Conservation (phyloP, 352 stramenopile species). For the Phytophthora sansomeana region DNA sequence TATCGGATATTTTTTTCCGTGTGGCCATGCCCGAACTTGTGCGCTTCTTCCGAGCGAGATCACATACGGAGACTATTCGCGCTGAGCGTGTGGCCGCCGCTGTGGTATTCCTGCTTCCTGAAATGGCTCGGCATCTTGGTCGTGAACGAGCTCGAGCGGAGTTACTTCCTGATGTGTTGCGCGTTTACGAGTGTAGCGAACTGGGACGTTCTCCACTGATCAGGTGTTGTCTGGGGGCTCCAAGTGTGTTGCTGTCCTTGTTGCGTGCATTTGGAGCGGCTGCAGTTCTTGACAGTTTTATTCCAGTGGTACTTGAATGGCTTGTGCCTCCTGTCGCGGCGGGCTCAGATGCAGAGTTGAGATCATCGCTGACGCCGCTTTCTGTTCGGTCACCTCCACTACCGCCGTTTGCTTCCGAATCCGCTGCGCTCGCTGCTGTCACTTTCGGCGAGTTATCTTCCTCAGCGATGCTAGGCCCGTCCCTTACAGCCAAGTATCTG, state of each 20-base stretch:
- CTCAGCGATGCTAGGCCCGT: conserved; percentile 57
- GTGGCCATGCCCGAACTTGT: conserved; percentile 60
- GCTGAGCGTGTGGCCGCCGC: conserved; percentile 57
- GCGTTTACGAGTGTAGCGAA: conserved; percentile 65
- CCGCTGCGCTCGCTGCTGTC: conserved; percentile 49
- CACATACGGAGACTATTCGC: conserved; percentile 49
- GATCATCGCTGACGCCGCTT: conserved; percentile 26
- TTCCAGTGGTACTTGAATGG: conserved; percentile 79
- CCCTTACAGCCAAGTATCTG: conserved; percentile 68
- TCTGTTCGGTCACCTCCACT: conserved; percentile 15
- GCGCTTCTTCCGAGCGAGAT: conserved; percentile 58
- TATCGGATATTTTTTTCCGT: conserved; percentile 55
- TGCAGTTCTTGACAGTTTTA: conserved; percentile 57
- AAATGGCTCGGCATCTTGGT: conserved; percentile 54
- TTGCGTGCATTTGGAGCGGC: conserved; percentile 55
- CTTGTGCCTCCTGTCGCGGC: conserved; percentile 39
- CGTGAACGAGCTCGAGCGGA: conserved; percentile 37
- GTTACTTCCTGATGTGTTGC: conserved; percentile 55
- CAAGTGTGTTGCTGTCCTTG: conserved; percentile 57
- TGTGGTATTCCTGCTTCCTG: conserved; percentile 67
- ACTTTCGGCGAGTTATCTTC: conserved; percentile 64
- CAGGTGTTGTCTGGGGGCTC: conserved; percentile 51
- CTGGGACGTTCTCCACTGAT: conserved; percentile 38
- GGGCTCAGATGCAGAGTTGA: conserved; percentile 12
- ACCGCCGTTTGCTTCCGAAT: conserved; percentile 56